phyloP scores from a whole-genome alignment of 2,329 filamentous ascomycete species.

The Endothia cerciana region DNA sequence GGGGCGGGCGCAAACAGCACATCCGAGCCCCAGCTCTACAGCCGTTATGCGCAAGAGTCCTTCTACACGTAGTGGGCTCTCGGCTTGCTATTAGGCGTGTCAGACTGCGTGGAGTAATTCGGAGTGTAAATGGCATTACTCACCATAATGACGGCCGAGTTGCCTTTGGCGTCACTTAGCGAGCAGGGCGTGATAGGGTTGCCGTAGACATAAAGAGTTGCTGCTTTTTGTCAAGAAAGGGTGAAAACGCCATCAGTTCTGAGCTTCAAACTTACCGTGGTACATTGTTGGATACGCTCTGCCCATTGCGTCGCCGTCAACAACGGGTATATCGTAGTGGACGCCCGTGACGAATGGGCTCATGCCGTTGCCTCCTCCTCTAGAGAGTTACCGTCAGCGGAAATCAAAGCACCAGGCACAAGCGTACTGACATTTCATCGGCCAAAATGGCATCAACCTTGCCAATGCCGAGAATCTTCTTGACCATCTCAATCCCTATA shows the following conservation, averaged over 20 bases:
- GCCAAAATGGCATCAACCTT: conserved; percentile 40
- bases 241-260: too few relatives aligned
- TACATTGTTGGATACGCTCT: conserved; percentile 45
- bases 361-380: conserved; percentile 46
- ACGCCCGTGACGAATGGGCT: conserved; percentile 39
- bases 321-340: conserved; percentile 42
- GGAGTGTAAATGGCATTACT: conserved; percentile 9
- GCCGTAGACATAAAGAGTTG: conserved; percentile 44
- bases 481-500: conserved; percentile 42
- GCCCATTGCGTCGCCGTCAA: conserved; percentile 45
- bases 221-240: conserved; percentile 30
- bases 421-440: conserved; percentile 44
- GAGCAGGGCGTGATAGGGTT: conserved; percentile 42
- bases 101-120: background rate
- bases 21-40: conserved; percentile 45
- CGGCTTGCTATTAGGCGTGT: conserved; percentile 35
- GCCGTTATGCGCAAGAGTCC: conserved; percentile 41
- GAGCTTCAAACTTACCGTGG: conserved; percentile 34
- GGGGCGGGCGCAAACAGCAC: conserved; percentile 41
- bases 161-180: conserved; percentile 43
- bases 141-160: conserved; percentile 41
- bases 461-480: conserved; percentile 39
- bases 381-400: conserved; percentile 22
- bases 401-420: background rate
- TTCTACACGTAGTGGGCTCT: conserved; percentile 42